These are phyloP conservation scores for Solanum chacoense DNA, from an alignment of 305 asterid genomes.

Conservation along the genomic window DNA sequence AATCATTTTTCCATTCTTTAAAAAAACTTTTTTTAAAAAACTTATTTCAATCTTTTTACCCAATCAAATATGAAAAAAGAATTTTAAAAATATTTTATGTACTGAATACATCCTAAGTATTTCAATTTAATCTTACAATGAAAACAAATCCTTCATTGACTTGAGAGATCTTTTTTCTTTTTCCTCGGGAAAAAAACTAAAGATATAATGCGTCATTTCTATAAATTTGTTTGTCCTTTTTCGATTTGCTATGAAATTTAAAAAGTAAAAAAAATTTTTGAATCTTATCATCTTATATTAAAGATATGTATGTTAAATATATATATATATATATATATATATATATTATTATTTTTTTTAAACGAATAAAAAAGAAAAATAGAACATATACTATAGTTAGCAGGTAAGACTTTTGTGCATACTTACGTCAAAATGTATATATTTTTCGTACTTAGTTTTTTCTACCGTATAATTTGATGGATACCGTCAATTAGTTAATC, in stretches of 20 bases:
- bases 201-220: neutral
- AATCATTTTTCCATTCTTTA: neutral
- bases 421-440: neutral
- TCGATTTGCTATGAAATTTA: neutral
- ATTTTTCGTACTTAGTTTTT: neutral
- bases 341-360: too few relatives aligned
- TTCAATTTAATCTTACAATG: neutral
- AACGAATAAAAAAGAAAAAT: neutral
- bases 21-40: neutral
- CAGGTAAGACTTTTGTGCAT: neutral
- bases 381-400: neutral
- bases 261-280: neutral
- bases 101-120: neutral
- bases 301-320: neutral
- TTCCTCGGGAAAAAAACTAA: neutral
- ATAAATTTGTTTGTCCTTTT: neutral
- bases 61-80: neutral
- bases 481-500: neutral
- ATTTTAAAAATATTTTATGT: neutral
- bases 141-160: neutral
- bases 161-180: neutral
- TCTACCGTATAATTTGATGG: neutral
- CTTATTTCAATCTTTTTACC: neutral
- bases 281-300: neutral
- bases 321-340: too few relatives aligned